Evolutionary conservation across 805 yeast genomes (phyloP), one percentile per base, ranked within the genome.

Genomic region (Saccharomycopsis oosterbeekiorum): DNA sequence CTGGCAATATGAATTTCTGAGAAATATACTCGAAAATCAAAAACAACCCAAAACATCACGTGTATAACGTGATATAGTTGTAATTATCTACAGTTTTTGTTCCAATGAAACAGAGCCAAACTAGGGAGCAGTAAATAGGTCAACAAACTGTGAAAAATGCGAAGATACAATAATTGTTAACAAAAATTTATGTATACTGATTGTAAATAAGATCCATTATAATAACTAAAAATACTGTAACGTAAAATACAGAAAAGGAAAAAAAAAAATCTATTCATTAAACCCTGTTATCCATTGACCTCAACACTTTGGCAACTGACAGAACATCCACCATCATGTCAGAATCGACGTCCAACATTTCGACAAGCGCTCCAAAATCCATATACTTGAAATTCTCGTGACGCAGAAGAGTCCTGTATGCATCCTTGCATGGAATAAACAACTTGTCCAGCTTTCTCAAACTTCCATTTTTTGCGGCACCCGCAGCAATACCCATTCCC

Each of bases 281-380:
- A 84, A 76, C 67, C 85, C 77, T 69, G 88, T 55, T 79, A 71
- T 91, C 97, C 69, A 91, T 76, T 67, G 89, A 94, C 41, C 96
- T 77, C 64, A 90, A 74, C 21, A 89, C 91, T 67, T 87, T 86
- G 37, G 94, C 96, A 40, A 91, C 94, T 67, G 90, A 83, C 68
- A 86, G 89, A n/a, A 88, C 96, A 69, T 91, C 97, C 56, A 91
- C 96, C 68, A 86, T 89, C 86, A 88, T 88, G 2, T 96, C 97
- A 65, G 87, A 77, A 1, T 96, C 88, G 37, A 86, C 83, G 4
- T 47, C 66, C 55, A 90, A 78, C 67, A 86, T 83, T 14, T 88
- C 88, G 4, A 89, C 91, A 64, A 89, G 75, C 1, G 84, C 81
- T 60, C 87, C 82, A 68, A 89, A 83, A 65, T 89, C 94, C 19